These are phyloP conservation scores for Yamadazyma sp. DNA, from an alignment of 805 yeast species.

Conservation along the genomic window DNA sequence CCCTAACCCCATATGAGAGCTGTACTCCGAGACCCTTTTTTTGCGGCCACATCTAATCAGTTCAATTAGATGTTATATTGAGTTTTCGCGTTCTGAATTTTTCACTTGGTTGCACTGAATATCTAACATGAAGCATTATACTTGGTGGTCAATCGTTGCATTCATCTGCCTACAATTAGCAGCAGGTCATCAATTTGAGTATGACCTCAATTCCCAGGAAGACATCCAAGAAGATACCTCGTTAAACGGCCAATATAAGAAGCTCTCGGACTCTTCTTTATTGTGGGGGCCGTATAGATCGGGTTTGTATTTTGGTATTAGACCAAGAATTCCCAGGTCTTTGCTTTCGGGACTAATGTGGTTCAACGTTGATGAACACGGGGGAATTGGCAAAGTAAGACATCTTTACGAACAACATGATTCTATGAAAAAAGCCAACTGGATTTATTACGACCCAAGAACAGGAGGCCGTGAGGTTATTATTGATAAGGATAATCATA, in stretches of 20 bases:
- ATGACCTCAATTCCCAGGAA: slow-evolving; percentile 41
- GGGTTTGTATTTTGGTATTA: slow-evolving; percentile 78
- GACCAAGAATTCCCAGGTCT: slow-evolving; percentile 78
- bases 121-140: slow-evolving; percentile 1
- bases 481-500: slow-evolving; percentile 60
- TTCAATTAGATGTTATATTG: no score
- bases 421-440: slow-evolving; percentile 70
- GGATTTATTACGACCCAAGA: slow-evolving; percentile 88
- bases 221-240: slow-evolving; percentile 40
- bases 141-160: background rate
- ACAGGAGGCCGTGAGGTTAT: slow-evolving; percentile 80
- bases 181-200: slow-evolving; percentile 13
- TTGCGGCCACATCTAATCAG: slow-evolving; percentile 39
- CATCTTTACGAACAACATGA: slow-evolving; percentile 77
- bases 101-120: no score
- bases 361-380: slow-evolving; percentile 65
- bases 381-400: slow-evolving; percentile 56
- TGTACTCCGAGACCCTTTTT: slow-evolving; percentile 37
- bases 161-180: background rate
- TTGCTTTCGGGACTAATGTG: slow-evolving; percentile 83
- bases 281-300: slow-evolving; percentile 94
- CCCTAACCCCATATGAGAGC: slow-evolving; percentile 45
- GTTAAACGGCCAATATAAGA: slow-evolving; percentile 18
- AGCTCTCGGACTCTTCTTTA: slow-evolving; percentile 26
- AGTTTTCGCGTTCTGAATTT: background rate